Percentiles rank a stretch among this genome's conserved stretches.
phyloP scores from a whole-genome alignment of 177 flowering plant species.

The Vitis hybrid region DNA sequence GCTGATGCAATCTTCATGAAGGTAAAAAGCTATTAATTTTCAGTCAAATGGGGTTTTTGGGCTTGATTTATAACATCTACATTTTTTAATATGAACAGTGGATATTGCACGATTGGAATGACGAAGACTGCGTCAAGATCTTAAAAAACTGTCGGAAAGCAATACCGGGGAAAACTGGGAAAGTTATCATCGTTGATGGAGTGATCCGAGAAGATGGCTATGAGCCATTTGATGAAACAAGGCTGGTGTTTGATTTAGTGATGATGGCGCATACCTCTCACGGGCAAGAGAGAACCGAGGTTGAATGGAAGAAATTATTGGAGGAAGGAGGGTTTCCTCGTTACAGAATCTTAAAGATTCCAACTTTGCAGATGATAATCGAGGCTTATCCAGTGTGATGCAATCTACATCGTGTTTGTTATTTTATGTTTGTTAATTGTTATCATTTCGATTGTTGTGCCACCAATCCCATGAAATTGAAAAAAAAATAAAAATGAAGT shows the following conservation, averaged over 20 bases:
- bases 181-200: slow-evolving; percentile 22
- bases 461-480: no score
- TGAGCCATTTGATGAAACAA: slow-evolving; percentile 10
- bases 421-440: no score
- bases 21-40: slow-evolving; percentile 18
- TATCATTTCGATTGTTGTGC: no score
- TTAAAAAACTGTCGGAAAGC: slow-evolving; percentile 22
- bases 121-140: slow-evolving; percentile 25
- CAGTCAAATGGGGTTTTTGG: no score
- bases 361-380: slow-evolving; percentile 20
- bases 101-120: slow-evolving; percentile 30
- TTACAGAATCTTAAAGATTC: slow-evolving; percentile 27
- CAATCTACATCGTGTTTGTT: no score
- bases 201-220: slow-evolving; percentile 20
- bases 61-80: no score
- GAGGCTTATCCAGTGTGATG: slow-evolving; percentile 20
- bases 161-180: slow-evolving; percentile 19
- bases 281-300: slow-evolving; percentile 31
- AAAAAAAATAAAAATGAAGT: no score
- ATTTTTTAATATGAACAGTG: slow-evolving; percentile 5
- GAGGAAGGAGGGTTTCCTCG: slow-evolving; percentile 27
- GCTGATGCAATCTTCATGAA: slow-evolving; percentile 45
- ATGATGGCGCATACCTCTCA: slow-evolving; percentile 20
- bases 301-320: slow-evolving; percentile 22
- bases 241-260: slow-evolving; percentile 18